Percentiles rank a stretch among this genome's conserved stretches.
Evolutionary conservation across 148 eudicot genomes (phyloP).

Genomic region (Cornus suecica): DNA sequence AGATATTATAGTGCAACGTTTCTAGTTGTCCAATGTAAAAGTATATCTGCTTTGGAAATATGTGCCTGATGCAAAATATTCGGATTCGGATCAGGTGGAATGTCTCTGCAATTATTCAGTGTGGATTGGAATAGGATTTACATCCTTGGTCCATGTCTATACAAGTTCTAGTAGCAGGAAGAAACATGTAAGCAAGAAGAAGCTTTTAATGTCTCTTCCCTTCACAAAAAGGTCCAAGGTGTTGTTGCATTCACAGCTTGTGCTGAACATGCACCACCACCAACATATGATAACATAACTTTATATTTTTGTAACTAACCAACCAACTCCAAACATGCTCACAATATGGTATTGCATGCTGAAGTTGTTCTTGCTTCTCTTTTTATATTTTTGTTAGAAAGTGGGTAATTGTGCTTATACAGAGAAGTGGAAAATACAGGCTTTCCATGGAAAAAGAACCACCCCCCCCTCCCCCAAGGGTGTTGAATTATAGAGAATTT

Average conservation of each 20-base stretch:
- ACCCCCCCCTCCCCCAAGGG: no score
- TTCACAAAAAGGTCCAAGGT: conserved; percentile 35
- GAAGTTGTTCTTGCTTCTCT: not conserved
- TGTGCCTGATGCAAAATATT: no score
- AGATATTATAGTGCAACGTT: no score
- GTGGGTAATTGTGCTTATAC: not conserved
- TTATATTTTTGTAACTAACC: no score
- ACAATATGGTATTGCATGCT: not conserved
- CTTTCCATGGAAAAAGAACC: not conserved
- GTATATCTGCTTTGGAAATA: no score
- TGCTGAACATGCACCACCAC: not conserved
- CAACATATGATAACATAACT: not conserved
- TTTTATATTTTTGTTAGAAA: not conserved
- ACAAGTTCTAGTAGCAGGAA: not conserved
- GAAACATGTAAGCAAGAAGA: conserved; percentile 9
- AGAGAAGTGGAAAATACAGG: not conserved
- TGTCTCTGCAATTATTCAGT: no score
- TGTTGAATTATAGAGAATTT: no score
- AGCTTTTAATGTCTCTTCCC: not conserved
- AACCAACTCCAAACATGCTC: not conserved
- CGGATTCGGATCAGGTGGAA: no score
- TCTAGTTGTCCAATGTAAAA: no score
- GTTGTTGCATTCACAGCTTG: conserved; percentile 26
- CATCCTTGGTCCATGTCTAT: no score
- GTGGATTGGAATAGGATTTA: no score